Conservation (phyloP, 768 basidiomycete species). For the Rickenella mellea region DNA sequence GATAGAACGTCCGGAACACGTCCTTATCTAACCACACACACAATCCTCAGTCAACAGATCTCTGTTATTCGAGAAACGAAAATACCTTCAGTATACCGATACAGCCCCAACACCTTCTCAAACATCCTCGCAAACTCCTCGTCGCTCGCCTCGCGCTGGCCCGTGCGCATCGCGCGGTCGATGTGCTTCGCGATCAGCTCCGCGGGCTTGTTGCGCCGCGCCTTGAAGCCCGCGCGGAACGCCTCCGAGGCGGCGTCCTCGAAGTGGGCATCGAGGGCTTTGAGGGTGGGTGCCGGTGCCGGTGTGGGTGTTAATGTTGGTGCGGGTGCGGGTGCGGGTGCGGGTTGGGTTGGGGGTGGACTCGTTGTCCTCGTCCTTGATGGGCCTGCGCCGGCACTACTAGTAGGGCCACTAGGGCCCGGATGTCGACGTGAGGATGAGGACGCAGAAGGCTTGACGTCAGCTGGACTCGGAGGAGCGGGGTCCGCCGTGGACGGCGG, state of each 20-base stretch:
- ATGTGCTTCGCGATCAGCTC: conserved; percentile 91
- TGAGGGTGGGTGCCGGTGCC: conserved; percentile 7
- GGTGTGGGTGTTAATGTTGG: conserved; percentile 4
- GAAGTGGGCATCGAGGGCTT: conserved; percentile 44
- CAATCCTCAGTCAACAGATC: neutral
- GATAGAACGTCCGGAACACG: conserved; percentile 89
- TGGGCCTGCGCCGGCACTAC: too few relatives aligned
- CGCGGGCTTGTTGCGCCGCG: conserved; percentile 72
- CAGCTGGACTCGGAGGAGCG: conserved; percentile 4
- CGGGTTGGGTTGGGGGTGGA: conserved; percentile 16
- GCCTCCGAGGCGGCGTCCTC: conserved; percentile 61
- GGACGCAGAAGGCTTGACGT: too few relatives aligned
- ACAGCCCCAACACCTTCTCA: conserved; percentile 61
- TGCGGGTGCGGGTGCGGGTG: conserved; percentile 16
- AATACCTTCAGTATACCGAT: conserved; percentile 65
- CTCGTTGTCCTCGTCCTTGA: conserved; percentile 2
- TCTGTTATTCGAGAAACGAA: neutral
- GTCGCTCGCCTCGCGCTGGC: conserved; percentile 64
- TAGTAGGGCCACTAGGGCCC: too few relatives aligned
- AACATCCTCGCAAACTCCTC: conserved; percentile 52
- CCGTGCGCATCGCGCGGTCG: conserved; percentile 79
- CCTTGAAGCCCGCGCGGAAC: conserved; percentile 66
- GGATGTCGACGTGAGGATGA: too few relatives aligned
- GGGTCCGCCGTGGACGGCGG: conserved; percentile 8
- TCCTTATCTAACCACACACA: conserved; percentile 54